Percentiles rank a stretch among this genome's conserved stretches.
Conservation (phyloP, 2,329 filamentous ascomycete genomes). For the Sporothrix brunneoviolacea region DNA sequence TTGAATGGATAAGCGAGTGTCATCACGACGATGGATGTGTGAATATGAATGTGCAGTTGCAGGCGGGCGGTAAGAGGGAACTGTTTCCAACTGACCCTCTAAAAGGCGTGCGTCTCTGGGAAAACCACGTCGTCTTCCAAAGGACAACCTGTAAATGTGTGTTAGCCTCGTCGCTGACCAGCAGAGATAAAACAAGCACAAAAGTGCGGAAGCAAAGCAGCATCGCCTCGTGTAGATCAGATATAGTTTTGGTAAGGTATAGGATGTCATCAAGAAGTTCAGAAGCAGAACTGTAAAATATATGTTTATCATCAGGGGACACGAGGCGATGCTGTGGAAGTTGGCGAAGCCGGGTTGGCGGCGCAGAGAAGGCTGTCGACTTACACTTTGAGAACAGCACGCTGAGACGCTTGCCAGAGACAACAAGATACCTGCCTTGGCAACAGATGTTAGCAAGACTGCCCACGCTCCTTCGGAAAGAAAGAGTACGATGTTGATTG, state of each 20-base stretch:
- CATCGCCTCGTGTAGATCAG: constrained; percentile 18
- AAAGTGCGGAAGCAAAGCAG: constrained; percentile 3
- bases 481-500: neutral
- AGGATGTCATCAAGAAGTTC: constrained; percentile 58
- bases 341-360: neutral
- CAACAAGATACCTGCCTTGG: constrained; percentile 2
- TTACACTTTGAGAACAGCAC: neutral
- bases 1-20: constrained; percentile 72
- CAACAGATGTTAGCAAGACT: constrained; percentile 6
- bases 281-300: constrained; percentile 69
- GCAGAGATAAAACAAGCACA: constrained; percentile 10
- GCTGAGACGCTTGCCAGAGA: neutral
- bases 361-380: no score
- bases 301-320: constrained; percentile 58
- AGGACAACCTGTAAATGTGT: neutral
- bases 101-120: no score
- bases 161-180: neutral
- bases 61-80: no score
- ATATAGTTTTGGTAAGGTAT: constrained; percentile 50
- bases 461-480: neutral
- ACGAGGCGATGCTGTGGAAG: constrained; percentile 12
- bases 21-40: constrained; percentile 41
- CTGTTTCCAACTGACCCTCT: constrained; percentile 1
- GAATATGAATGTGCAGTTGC: no score
- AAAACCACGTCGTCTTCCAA: neutral